Conservation (phyloP, 2,329 filamentous ascomycete genomes). For the Rhinocladiella similis region DNA sequence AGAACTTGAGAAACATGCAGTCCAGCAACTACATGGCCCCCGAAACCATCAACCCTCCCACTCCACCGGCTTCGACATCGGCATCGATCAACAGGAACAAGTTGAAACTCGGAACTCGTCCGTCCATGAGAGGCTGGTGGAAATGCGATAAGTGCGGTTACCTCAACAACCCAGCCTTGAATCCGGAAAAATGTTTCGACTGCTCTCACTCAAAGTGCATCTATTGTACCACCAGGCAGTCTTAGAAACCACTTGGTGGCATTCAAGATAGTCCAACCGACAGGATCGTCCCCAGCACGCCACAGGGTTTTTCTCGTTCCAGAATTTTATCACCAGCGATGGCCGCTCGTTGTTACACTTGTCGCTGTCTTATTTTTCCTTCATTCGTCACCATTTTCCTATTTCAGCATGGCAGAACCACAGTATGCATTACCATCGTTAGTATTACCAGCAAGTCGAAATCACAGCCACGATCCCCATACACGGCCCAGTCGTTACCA, state of each 20-base stretch:
- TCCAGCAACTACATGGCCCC: not conserved
- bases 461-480: not conserved
- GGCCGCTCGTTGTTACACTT: not conserved
- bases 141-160: conserved; percentile 15
- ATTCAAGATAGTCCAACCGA: no score
- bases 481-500: not conserved
- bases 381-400: not conserved
- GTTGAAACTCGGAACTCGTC: not conserved
- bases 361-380: not conserved
- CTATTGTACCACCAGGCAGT: not conserved
- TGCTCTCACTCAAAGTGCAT: conserved; percentile 18
- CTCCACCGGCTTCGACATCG: not conserved
- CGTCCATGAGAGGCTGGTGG: conserved; percentile 23
- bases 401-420: not conserved
- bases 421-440: not conserved
- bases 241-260: not conserved
- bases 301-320: not conserved
- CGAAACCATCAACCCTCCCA: not conserved
- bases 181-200: conserved; percentile 11
- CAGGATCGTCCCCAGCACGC: not conserved
- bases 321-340: not conserved
- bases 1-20: not conserved
- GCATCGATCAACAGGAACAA: not conserved
- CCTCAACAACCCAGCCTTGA: conserved; percentile 23
- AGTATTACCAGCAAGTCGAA: not conserved